Conservation (phyloP, 192 early-diverging fungal species). For the Podila epicladia region DNA sequence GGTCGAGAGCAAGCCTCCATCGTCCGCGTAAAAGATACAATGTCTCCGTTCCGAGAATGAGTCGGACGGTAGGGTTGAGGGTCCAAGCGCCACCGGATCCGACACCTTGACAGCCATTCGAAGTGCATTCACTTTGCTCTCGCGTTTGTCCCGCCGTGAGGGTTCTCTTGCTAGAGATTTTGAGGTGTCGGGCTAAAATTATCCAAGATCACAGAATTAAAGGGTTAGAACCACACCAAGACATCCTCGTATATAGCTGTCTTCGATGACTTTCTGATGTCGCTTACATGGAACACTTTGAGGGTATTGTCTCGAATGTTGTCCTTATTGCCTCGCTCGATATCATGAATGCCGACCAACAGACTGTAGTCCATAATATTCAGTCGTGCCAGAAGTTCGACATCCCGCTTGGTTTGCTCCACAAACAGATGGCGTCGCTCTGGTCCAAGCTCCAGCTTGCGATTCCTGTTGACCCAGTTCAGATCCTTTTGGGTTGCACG, state of each 20-base stretch:
- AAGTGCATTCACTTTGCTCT: constrained; percentile 64
- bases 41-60: constrained; percentile 70
- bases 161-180: constrained; percentile 53
- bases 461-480: constrained; percentile 88
- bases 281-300: constrained; percentile 72
- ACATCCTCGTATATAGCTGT: neutral
- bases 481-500: constrained; percentile 96
- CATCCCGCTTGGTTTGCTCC: constrained; percentile 89
- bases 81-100: constrained; percentile 67
- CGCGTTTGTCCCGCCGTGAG: constrained; percentile 56
- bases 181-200: constrained; percentile 56
- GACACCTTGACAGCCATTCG: constrained; percentile 64
- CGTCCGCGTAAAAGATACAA: constrained; percentile 90
- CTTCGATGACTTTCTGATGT: no score
- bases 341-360: constrained; percentile 91
- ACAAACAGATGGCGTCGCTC: constrained; percentile 82
- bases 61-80: constrained; percentile 65
- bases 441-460: constrained; percentile 84
- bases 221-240: neutral
- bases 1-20: constrained; percentile 88
- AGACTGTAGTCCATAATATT: constrained; percentile 99
- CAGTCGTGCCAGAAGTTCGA: constrained; percentile 75
- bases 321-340: constrained; percentile 83
- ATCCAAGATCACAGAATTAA: neutral
- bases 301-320: constrained; percentile 94